A percentile compares a stretch with the other conserved stretches of the same genome.
Evolutionary conservation across 2,329 filamentous ascomycete species (phyloP).

Genomic region (Clonostachys rhizophaga): DNA sequence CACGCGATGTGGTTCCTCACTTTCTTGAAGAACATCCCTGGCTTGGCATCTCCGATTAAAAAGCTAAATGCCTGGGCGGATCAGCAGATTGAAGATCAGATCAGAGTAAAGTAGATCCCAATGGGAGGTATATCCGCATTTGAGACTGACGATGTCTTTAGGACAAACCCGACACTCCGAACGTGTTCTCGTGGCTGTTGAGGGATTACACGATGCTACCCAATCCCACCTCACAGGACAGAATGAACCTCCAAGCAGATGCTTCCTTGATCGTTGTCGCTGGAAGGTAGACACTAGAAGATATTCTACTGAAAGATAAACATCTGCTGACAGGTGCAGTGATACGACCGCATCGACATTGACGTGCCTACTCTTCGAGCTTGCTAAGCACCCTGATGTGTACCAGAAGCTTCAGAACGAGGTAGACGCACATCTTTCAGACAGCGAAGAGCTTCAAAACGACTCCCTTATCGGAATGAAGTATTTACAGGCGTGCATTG

Average conservation of each 20-base stretch:
- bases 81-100: too few species aligned
- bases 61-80: too few species aligned
- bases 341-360: constrained; percentile 28
- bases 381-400: constrained; percentile 16
- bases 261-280: constrained; percentile 16
- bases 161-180: too few species aligned
- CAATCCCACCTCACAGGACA: too few species aligned
- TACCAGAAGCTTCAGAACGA: not conserved
- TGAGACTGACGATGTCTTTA: too few species aligned
- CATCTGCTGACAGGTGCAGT: constrained; percentile 1
- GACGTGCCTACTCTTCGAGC: constrained; percentile 21
- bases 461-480: too few species aligned
- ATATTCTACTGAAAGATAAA: not conserved
- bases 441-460: not conserved
- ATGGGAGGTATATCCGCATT: too few species aligned
- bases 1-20: too few species aligned
- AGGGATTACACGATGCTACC: constrained; percentile 11
- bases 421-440: not conserved
- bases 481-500: constrained; percentile 23
- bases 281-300: constrained; percentile 10
- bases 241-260: constrained; percentile 12
- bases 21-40: too few species aligned
- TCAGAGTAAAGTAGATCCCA: too few species aligned
- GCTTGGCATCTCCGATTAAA: too few species aligned
- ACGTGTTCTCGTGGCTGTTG: constrained; percentile 2